Percentiles rank a stretch among this genome's conserved stretches.
Conservation (phyloP, 331 rosid species). For the Erythrophleum ivorense region DNA sequence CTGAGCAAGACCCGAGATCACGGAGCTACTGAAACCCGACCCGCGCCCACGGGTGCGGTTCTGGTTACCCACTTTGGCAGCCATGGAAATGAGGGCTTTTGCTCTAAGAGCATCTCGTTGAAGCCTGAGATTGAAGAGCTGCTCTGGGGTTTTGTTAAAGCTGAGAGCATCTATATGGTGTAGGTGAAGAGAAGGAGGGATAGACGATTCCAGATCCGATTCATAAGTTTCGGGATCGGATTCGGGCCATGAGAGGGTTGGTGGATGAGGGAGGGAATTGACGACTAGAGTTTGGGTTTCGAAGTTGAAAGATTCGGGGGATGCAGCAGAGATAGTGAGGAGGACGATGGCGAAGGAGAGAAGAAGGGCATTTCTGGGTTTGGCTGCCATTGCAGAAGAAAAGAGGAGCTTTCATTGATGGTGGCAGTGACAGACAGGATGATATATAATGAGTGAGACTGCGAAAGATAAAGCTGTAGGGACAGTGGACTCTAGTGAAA, state of each 20-base stretch:
- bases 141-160: constrained; percentile 54
- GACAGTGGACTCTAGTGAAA: neutral
- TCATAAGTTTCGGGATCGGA: constrained; percentile 29
- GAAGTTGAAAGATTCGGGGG: constrained; percentile 9
- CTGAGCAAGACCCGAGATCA: constrained; percentile 67
- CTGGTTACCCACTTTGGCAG: neutral
- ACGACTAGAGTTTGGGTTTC: constrained; percentile 52
- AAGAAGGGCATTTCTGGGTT: constrained; percentile 30
- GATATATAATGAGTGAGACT: neutral
- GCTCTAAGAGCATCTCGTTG: constrained; percentile 71
- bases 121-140: constrained; percentile 71
- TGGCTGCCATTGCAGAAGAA: constrained; percentile 53
- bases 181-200: constrained; percentile 48
- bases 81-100: constrained; percentile 37
- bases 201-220: neutral
- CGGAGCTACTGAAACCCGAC: constrained; percentile 62
- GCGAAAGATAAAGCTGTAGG: neutral
- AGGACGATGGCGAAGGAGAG: constrained; percentile 41
- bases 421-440: neutral
- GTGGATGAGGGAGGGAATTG: constrained; percentile 55
- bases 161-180: constrained; percentile 78
- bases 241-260: constrained; percentile 54
- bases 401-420: neutral
- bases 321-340: constrained; percentile 38
- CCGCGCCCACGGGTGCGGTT: constrained; percentile 30